Evolutionary conservation across 2,329 filamentous ascomycete species (phyloP), one percentile per base, ranked within the genome.

Genomic region (Nemania sp.): DNA sequence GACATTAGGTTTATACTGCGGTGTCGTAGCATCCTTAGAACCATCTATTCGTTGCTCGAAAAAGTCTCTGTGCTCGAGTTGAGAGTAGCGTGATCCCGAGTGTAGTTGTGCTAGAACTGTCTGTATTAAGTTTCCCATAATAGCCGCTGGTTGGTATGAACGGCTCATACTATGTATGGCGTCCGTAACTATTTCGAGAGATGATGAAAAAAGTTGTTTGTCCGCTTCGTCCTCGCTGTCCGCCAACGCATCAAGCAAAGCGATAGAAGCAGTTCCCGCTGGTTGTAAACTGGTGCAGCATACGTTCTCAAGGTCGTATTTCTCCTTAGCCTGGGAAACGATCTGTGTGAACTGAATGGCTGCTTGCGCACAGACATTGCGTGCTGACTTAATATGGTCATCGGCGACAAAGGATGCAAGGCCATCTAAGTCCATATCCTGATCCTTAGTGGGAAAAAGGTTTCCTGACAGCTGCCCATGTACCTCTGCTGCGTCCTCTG

Each of bases 211-310:
- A 45, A 17, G 43, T 15, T 45, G 46, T 42, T 48, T 62, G 10
- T 65, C 59, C 13, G 25, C 18, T 15, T 66, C 62, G 20, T 55
- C 39, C 20, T 66, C 52, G 25, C 54, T 49, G 11, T 63, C 35
- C 25, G 29, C 54, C 15, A 62, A 60, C 20, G 64, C 62, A 7
- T 57, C 54, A 20, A 65, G 45, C 15, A 66, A 37, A 20, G 62
- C 59, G 15, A 59, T 57, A 12, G 64, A 46, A 0, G 64, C 62
- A 9, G 60, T 51, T 25, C 59, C 56, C 20, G 59, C 59, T 2
- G 63, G 62, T 47, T 66, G 64, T 37, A 66, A 17, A 34, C 60
- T 46, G 2, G 49, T 59, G 35, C 50, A 64, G n/a, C 59, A 58
- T 12, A 55, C 59, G 40, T 65, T 63, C 37, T 60, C 40, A 2